phyloP scores from a whole-genome alignment of 169 alveolate genomes.

The Plasmodium gallinaceum region DNA sequence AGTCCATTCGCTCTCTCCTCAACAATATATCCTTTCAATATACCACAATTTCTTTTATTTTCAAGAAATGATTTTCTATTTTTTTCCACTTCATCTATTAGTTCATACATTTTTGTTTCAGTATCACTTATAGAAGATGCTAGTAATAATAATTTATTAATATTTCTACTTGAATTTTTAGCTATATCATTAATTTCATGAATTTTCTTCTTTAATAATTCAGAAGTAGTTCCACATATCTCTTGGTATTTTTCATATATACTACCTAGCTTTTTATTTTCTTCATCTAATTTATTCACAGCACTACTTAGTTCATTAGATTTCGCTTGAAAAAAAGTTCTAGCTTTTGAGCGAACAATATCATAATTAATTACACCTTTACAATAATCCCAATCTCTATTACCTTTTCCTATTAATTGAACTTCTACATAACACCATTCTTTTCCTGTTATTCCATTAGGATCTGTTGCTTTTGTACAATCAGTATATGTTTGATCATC shows the following conservation, averaged over 20 bases:
- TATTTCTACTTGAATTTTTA: conserved; percentile 69
- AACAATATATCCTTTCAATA: conserved; percentile 73
- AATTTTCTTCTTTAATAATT: conserved; percentile 79
- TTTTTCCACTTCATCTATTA: conserved; percentile 68
- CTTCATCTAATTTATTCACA: conserved; percentile 49
- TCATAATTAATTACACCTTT: conserved; percentile 88
- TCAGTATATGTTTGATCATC: conserved; percentile 92
- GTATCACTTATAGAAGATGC: conserved; percentile 56
- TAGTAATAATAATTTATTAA: conserved; percentile 35
- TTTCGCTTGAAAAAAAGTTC: conserved; percentile 64
- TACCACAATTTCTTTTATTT: conserved; percentile 51
- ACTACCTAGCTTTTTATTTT: conserved; percentile 50
- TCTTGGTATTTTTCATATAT: conserved; percentile 66
- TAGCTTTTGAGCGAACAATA: conserved; percentile 86
- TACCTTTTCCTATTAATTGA: conserved; percentile 92
- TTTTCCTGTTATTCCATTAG: conserved; percentile 90
- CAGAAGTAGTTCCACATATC: conserved; percentile 81
- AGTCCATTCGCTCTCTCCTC: conserved; percentile 86
- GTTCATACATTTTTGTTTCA: conserved; percentile 34
- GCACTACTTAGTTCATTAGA: conserved; percentile 46
- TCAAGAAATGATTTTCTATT: conserved; percentile 47
- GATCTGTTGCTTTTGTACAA: conserved; percentile 91
- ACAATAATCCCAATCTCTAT: conserved; percentile 93
- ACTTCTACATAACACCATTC: conserved; percentile 95
- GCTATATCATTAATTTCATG: conserved; percentile 82